Conservation (phyloP, 352 stramenopile genomes). For the Stramenopiles sp. region DNA sequence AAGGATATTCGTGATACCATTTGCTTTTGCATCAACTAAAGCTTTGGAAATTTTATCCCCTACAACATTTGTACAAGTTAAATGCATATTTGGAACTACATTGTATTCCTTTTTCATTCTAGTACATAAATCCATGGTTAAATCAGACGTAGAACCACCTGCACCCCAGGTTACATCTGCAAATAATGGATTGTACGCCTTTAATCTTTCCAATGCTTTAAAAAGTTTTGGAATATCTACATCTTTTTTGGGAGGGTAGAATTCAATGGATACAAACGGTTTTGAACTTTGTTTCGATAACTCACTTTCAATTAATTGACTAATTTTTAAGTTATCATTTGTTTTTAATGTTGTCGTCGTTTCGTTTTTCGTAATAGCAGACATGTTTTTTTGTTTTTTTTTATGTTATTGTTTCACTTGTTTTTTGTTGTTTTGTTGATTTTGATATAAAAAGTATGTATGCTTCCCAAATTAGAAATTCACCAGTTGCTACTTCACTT, state of each 20-base stretch:
- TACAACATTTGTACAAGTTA: conserved; percentile 96
- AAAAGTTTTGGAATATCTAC: conserved; percentile 64
- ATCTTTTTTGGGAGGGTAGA: background rate
- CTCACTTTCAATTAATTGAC: too few species aligned
- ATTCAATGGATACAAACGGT: too few species aligned
- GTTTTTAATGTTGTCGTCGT: too few species aligned
- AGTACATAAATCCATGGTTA: conserved; percentile 78
- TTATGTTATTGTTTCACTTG: too few species aligned
- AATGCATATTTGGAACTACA: conserved; percentile 64
- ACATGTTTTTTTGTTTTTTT: too few species aligned
- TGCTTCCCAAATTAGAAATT: too few species aligned
- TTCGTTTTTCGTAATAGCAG: too few species aligned
- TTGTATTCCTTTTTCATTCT: conserved; percentile 31
- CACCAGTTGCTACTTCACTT: too few species aligned
- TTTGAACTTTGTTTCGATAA: too few species aligned
- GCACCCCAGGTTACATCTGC: conserved; percentile 97
- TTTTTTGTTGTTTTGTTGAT: too few species aligned
- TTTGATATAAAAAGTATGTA: too few species aligned
- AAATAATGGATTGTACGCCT: conserved; percentile 75
- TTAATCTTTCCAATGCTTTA: conserved; percentile 87
- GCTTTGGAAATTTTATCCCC: conserved; percentile 68
- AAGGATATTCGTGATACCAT: conserved; percentile 92
- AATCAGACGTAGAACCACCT: conserved; percentile 75
- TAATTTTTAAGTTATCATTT: too few species aligned
- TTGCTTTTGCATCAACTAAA: conserved; percentile 58